A percentile compares a stretch with the other conserved stretches of the same genome.
Evolutionary conservation across 2,329 filamentous ascomycete species (phyloP).

Genomic region (Cladosporium austrohemisphaericum): DNA sequence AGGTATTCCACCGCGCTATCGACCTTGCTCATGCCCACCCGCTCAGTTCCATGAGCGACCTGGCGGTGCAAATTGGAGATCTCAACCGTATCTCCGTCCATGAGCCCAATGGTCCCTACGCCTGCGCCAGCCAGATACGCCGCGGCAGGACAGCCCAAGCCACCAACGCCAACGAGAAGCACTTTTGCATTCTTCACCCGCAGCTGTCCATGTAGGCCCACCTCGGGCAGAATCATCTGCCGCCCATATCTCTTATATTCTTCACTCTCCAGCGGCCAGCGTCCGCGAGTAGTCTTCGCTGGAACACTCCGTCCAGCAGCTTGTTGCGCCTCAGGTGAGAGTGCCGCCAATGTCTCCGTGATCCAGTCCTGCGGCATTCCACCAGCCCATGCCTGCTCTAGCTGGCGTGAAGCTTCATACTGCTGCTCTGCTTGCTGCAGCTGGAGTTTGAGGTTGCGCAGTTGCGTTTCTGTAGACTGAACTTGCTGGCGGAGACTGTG

Average conservation of each 20-base stretch:
- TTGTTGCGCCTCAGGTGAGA: slow-evolving; percentile 20
- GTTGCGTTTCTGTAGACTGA: slow-evolving; percentile 39
- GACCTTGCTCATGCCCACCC: slow-evolving; percentile 74
- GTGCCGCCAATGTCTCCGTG: slow-evolving; percentile 39
- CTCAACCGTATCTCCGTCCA: slow-evolving; percentile 87
- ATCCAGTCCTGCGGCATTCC: slow-evolving; percentile 42
- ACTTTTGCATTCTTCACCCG: slow-evolving; percentile 66
- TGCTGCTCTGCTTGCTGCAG: slow-evolving; percentile 41
- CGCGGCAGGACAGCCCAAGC: slow-evolving; percentile 85
- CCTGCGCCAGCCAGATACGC: slow-evolving; percentile 91
- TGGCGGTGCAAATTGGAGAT: slow-evolving; percentile 89
- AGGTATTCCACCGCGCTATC: slow-evolving; percentile 58
- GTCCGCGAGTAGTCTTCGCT: slow-evolving; percentile 10
- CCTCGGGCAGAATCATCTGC: slow-evolving; percentile 80
- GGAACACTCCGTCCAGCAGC: neutral
- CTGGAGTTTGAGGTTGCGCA: slow-evolving; percentile 39
- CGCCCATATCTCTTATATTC: slow-evolving; percentile 87
- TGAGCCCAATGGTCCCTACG: slow-evolving; percentile 74
- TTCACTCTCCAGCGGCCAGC: slow-evolving; percentile 66
- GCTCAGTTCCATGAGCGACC: slow-evolving; percentile 69
- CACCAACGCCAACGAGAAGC: slow-evolving; percentile 81
- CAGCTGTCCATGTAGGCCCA: slow-evolving; percentile 77
- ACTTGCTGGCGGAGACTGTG: slow-evolving; percentile 42
- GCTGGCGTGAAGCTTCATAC: slow-evolving; percentile 26
- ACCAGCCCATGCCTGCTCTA: slow-evolving; percentile 30